These are phyloP conservation scores for Pichia sp. DNA, from an alignment of 1,139 yeast genomes.

Conservation along the genomic window DNA sequence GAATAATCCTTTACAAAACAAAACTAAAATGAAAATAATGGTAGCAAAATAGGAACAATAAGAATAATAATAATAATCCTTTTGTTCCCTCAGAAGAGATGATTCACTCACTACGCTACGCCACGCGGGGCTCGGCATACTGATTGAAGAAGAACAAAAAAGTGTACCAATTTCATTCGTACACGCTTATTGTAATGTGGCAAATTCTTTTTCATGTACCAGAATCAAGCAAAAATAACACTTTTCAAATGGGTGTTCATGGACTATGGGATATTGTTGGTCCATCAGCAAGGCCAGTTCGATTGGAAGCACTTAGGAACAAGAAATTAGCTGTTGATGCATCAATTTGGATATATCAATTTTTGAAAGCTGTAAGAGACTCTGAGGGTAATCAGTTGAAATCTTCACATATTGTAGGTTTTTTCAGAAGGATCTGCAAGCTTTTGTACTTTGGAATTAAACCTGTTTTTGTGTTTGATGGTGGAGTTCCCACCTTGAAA, in stretches of 20 bases:
- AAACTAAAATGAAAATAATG: no score
- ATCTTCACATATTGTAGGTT: constrained; percentile 87
- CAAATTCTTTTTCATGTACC: no score
- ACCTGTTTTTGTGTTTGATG: constrained; percentile 96
- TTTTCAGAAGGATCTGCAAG: constrained; percentile 89
- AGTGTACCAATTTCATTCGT: no score
- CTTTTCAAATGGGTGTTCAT: constrained; percentile 77
- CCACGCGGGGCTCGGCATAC: no score
- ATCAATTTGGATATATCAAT: constrained; percentile 97
- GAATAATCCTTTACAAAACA: no score
- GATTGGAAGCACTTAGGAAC: constrained; percentile 73
- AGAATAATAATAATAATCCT: no score
- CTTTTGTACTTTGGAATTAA: constrained; percentile 78
- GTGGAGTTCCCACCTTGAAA: constrained; percentile 88
- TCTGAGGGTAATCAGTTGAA: constrained; percentile 70
- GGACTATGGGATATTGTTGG: constrained; percentile 91
- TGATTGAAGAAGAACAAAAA: no score
- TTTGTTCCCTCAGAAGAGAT: no score
- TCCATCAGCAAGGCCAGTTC: constrained; percentile 85
- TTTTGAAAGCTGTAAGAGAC: constrained; percentile 89
- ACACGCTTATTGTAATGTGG: no score
- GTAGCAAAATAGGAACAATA: no score
- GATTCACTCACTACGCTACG: no score
- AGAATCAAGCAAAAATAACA: no score
- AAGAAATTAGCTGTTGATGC: constrained; percentile 92